These are phyloP conservation scores for Raphanus hybrid DNA, from an alignment of 441 rosid genomes.

Conservation along the genomic window DNA sequence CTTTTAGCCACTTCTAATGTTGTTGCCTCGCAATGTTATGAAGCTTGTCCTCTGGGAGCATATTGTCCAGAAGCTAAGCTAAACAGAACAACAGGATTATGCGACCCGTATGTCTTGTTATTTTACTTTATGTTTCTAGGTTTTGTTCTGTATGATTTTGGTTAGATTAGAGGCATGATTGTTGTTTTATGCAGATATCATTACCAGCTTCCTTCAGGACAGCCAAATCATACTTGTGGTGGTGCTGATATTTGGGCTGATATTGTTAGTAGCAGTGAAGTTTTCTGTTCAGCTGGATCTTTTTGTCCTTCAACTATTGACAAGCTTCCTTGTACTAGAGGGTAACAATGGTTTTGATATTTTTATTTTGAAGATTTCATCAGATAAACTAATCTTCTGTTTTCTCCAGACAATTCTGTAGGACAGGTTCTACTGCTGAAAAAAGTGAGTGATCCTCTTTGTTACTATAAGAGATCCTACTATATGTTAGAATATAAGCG, in stretches of 20 bases:
- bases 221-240: constrained; percentile 79
- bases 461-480: not conserved
- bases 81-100: constrained; percentile 71
- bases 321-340: constrained; percentile 77
- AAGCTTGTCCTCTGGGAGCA: constrained; percentile 95
- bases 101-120: constrained; percentile 83
- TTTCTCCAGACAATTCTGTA: constrained; percentile 77
- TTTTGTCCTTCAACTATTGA: constrained; percentile 81
- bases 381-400: constrained; percentile 26
- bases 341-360: constrained; percentile 50
- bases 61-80: constrained; percentile 76
- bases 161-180: constrained; percentile 54
- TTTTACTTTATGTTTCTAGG: constrained; percentile 18
- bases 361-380: constrained; percentile 14
- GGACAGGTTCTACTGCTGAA: constrained; percentile 79
- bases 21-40: constrained; percentile 32
- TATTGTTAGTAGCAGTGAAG: constrained; percentile 67
- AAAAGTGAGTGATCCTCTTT: constrained; percentile 49
- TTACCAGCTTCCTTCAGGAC: constrained; percentile 81
- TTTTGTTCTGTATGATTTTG: not conserved
- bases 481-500: too few relatives aligned
- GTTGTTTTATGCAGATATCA: constrained; percentile 65
- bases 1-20: constrained; percentile 5
- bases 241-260: constrained; percentile 97
- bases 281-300: constrained; percentile 91